Base-by-base conservation (phyloP, 768 basidiomycete species). In the Tremella fuciformis region DNA sequence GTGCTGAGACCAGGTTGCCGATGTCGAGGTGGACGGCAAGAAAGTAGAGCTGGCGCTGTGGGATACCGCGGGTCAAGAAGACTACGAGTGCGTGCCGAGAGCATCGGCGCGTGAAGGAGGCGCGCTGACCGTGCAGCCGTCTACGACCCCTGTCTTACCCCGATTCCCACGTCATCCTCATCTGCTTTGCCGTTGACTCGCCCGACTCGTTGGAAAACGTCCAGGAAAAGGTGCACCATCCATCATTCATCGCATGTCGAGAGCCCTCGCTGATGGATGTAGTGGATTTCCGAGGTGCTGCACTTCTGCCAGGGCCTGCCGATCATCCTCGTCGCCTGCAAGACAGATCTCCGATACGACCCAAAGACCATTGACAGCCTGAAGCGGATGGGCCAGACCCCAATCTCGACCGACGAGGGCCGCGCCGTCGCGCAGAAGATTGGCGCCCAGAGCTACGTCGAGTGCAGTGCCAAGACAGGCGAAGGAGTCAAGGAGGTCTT, bases 41-140 rank as follows among this genome's bases (percentile, higher is more conserved):
- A 90, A 93, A 76, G 93, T 98, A 70, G 96, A 99, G 80, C 83
- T 99, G 71, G 94, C 96, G 25, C 81, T 99, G 70, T 98, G 96
- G 96, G 96, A 98, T 93, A 98, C 96, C 53, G 94, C 96, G 34
- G 96, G 96, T 54, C 94, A 98, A 79, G 94, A 97, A 62, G 96
- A 98, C 78, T 98, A 98, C 79, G 96, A 98, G 70, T 75, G 67
- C 49, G 68, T 64, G 24, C n/a, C 16, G 9, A 6, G 19, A 7
- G 22, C 16, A 8, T 50, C 7, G 7, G 16, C 16, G n/a, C n/a
- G n/a, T n/a, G n/a, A n/a, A n/a, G 19, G 11, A 19, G 25, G 26
- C 16, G 15, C 24, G 51, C 41, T 39, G n/a, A 15, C 11, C 18
- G 13, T 9, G 24, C 48, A 75, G 74, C 79, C 89, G 94, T 71